Evolutionary conservation across 768 basidiomycete species (phyloP).

Genomic region (Obba rivulosa): DNA sequence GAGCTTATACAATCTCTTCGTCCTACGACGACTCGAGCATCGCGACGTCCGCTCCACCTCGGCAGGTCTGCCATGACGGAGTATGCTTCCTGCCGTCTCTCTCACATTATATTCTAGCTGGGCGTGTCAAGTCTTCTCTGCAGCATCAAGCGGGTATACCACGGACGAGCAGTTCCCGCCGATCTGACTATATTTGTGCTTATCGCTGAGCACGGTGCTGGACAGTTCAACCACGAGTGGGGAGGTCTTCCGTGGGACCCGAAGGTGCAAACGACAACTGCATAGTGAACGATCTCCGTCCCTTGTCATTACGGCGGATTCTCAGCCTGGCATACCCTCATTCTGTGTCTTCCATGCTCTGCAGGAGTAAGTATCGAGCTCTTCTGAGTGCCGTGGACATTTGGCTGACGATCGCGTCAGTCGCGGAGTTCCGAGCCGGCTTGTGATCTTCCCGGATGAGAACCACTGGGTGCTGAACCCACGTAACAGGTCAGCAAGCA

Average conservation of each 20-base stretch:
- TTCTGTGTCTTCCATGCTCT: conserved; percentile 79
- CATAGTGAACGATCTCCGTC: conserved; percentile 39
- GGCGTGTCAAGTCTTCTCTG: conserved; percentile 53
- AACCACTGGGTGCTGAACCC: conserved; percentile 90
- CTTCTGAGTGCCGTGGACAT: neutral
- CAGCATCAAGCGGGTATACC: conserved; percentile 70
- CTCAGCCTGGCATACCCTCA: neutral
- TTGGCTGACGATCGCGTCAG: conserved; percentile 29
- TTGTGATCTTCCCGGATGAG: conserved; percentile 85
- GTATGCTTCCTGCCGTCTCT: conserved; percentile 30
- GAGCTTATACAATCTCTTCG: conserved; percentile 73
- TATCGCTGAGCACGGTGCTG: neutral
- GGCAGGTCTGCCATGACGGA: conserved; percentile 78
- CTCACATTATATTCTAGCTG: neutral
- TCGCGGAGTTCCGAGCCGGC: conserved; percentile 63
- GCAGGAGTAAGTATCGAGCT: conserved; percentile 59
- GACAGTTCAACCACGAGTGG: conserved; percentile 82
- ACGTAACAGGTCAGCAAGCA: conserved; percentile 56
- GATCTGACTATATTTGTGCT: neutral
- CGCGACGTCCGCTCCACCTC: conserved; percentile 50
- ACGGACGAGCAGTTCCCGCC: conserved; percentile 82
- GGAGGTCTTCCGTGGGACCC: conserved; percentile 75
- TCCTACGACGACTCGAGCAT: conserved; percentile 44
- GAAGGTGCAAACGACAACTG: conserved; percentile 44
- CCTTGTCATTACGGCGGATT: too few species aligned